Evolutionary conservation across 352 stramenopile genomes (phyloP), one percentile per base, ranked within the genome.

Genomic region (Achlya hypogyna): DNA sequence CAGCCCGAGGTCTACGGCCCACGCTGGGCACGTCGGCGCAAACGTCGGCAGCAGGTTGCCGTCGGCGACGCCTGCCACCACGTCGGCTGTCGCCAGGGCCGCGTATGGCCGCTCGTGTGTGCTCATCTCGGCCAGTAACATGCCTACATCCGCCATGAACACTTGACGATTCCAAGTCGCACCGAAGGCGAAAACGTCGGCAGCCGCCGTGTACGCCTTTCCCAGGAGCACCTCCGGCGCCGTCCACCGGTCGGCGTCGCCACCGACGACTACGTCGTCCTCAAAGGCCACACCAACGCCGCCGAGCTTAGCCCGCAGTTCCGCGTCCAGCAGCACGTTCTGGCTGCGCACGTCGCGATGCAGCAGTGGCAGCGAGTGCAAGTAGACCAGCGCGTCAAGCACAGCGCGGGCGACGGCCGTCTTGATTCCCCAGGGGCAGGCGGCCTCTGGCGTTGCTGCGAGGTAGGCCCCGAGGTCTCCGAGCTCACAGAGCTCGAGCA

Each of bases 401-500:
- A 84, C 53, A 23, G 74, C 72, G 45, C 73, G 63, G 2, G 75
- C 69, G 53, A 79, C 71, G 49, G 54, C 73, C 34, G 77, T 9
- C 32, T 67, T 67, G 20, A 5, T 35, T 34, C 32, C 10, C 60
- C 60, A 67, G 20, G 42, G 45, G n/a, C 56, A 58, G 6, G 49
- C 29, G 4, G 22, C 28, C 22, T 75, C 82, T 53, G 80, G 69
- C 68, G 63, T 73, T 35, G 73, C 60, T 71, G 40, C 62, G 75
- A 73, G 70, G 78, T 78, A n/a, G 65, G 72, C 66, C 25, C 77
- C 74, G 12, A 86, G 62, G 49, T 86, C 78, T 18, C 75, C 75
- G 42, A 75, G 74, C 28, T 73, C 69, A 73, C 84, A 79, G 32
- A 76, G 84, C 63, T 86, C 78, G 0, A 78, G 73, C 42, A 86